These are phyloP conservation scores for Emericellopsis terricola DNA, from an alignment of 495 filamentous ascomycete species.

Conservation along the genomic window DNA sequence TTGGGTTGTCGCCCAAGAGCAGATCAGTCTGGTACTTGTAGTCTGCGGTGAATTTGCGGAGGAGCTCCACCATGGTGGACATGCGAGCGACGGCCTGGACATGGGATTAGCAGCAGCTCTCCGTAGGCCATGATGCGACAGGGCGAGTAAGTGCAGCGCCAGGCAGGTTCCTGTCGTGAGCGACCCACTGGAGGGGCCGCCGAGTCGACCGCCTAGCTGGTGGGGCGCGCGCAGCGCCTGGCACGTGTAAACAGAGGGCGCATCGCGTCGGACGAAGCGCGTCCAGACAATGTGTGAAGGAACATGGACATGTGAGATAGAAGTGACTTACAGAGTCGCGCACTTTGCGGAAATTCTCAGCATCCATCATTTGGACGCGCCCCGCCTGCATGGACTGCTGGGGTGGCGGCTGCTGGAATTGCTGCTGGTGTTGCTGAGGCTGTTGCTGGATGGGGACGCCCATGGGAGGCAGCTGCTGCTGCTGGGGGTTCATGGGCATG, in stretches of 20 bases:
- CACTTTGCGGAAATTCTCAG: slow-evolving; percentile 29
- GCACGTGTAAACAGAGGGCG: too few relatives aligned
- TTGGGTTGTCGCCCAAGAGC: slow-evolving; percentile 44
- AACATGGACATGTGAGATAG: slow-evolving; percentile 3
- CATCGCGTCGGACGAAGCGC: too few relatives aligned
- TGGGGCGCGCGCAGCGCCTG: too few relatives aligned
- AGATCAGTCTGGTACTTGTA: slow-evolving; percentile 72
- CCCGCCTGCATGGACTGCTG: too few relatives aligned
- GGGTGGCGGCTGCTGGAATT: too few relatives aligned
- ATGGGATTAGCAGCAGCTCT: neutral
- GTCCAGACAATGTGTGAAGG: slow-evolving; percentile 4
- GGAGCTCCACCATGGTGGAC: slow-evolving; percentile 51
- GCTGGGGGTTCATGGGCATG: too few relatives aligned
- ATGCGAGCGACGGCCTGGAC: slow-evolving; percentile 16
- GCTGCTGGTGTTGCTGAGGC: too few relatives aligned
- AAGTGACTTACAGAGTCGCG: slow-evolving; percentile 29
- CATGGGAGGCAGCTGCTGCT: slow-evolving; percentile 14
- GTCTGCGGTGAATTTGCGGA: slow-evolving; percentile 54
- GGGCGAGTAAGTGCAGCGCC: neutral
- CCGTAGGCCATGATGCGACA: neutral
- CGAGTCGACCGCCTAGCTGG: too few relatives aligned
- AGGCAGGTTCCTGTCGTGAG: too few relatives aligned
- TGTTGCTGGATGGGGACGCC: slow-evolving; percentile 11
- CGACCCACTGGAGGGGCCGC: too few relatives aligned
- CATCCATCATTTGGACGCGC: slow-evolving; percentile 27